Evolutionary conservation across 805 yeast species (phyloP), one percentile per base, ranked within the genome.

Genomic region (Sugiyamaella chiloensis): DNA sequence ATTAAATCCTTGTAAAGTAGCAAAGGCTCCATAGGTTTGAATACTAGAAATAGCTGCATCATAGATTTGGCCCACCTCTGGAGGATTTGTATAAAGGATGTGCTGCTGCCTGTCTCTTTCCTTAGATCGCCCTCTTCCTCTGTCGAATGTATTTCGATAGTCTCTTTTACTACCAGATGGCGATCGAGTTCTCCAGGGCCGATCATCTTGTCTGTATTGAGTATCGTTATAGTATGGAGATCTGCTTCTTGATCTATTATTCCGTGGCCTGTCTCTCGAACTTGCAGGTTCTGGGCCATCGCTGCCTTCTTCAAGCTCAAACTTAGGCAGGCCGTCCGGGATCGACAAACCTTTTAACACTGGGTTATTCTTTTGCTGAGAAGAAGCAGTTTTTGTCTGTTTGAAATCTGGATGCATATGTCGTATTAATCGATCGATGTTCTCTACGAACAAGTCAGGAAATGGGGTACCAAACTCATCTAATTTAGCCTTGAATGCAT

Each of bases 1-100:
- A 32, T 58, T 48, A 2, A 71, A 58, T 0, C 73, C 78, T 4
- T 63, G 53, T 1, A 90, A 61, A 7, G 77, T 64, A 0, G 88
- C 76, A 60, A 90, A 91, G 1, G 88, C 95, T 0, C 98, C 97
- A 65, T 80, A 90, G 1, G 75, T 63, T 36, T 80, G 79, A 1
- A 86, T 56, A 39, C 76, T 78, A 40, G 71, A 72, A 2, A 91
- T 83, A 21, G 54, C 64, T 0, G 95, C 97, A 24, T 63, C 64
- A 56, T 83, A 81, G 0, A 86, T 67, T 20, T 71, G 63, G 14
- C 78, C 80, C 1, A 71, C 49, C 4, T 61, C 54, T 0, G 79
- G 70, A 14, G 53, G 14, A 44, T 56, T 48, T 44, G 51, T 29
- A 40, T 50, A 11, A 54, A 49, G 9, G 8, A 26, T 24, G 27